Evolutionary conservation across 306 rosid genomes (phyloP), one percentile per base, ranked within the genome.

Genomic region (Glycine tomentella): DNA sequence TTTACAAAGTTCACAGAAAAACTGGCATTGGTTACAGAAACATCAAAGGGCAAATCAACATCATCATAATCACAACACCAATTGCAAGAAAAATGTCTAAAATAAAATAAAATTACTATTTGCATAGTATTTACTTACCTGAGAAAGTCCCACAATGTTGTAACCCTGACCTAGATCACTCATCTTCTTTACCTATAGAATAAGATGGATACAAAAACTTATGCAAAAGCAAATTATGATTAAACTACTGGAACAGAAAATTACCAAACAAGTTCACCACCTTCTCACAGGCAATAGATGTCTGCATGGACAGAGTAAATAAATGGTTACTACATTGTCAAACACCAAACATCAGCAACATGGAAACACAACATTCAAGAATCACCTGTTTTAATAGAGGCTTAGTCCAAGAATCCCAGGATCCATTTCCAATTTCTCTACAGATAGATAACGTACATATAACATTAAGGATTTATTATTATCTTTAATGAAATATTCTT

Each of bases 141-240:
- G 98, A 74, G 98, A 94, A 81, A 94, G 98, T 87, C 98, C 98
- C 82, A 94, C 94, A 36, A 94, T 56, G 87, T 88, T 94, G 93
- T 87, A 94, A 75, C 98, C 98, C 45, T 90, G 88, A 75, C 83
- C 82, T 50, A 94, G 84, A 11, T 89, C 92, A 68, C 81, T 83
- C 77, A 92, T 90, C 80, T 80, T 76, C 89, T 92, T 94, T 82
- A 94, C 98, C 98, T 94, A 80, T 13, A 63, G 69, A 63, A 34
- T 33, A 69, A 50, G 70, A 77, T 58, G 70, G 42, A 68, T 84
- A 78, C 45, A 53, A 36, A 83, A 20, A n/a, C 73, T 85, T 74
- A 42, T 49, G 64, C 69, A 59, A 49, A 81, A 72, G 69, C 69
- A 62, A 76, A 77, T 11, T 57, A 68, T 6, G 38, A 70, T 69